Conservation (phyloP, 139 green algal genomes). For the Mesotaenium endlicherianum region DNA sequence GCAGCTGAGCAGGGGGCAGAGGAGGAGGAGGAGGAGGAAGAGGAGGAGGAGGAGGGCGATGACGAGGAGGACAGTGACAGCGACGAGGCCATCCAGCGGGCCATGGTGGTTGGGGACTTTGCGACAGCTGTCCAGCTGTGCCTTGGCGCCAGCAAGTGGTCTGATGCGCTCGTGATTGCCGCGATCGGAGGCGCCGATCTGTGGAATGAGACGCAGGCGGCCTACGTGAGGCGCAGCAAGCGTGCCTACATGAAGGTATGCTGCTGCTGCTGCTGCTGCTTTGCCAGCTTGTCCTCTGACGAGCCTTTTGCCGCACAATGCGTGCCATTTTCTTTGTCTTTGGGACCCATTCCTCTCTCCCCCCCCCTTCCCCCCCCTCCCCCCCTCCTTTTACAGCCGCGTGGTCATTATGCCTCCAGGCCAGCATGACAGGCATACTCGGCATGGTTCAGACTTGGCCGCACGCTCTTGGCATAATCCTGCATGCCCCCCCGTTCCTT, state of each 20-base stretch:
- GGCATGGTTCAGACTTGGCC: no score
- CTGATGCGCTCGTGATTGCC: slow-evolving; percentile 82
- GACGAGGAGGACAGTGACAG: slow-evolving; percentile 11
- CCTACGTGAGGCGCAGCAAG: slow-evolving; percentile 75
- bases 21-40: slow-evolving; percentile 61
- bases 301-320: no score
- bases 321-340: no score
- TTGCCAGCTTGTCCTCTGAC: background rate
- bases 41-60: slow-evolving; percentile 41
- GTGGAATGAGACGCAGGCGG: slow-evolving; percentile 56
- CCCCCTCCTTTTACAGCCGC: no score
- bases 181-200: slow-evolving; percentile 59
- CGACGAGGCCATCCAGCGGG: slow-evolving; percentile 79
- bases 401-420: no score
- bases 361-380: no score
- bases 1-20: background rate
- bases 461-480: no score
- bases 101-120: slow-evolving; percentile 90
- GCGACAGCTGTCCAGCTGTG: slow-evolving; percentile 79
- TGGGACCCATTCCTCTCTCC: no score
- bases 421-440: no score
- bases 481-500: no score
- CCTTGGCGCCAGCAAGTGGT: slow-evolving; percentile 75
- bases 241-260: slow-evolving; percentile 81
- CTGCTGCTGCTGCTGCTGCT: no score